A percentile compares a stretch with the other conserved stretches of the same genome.
Conservation (phyloP, 2,329 filamentous ascomycete genomes). For the Penicillium hesseltinei region DNA sequence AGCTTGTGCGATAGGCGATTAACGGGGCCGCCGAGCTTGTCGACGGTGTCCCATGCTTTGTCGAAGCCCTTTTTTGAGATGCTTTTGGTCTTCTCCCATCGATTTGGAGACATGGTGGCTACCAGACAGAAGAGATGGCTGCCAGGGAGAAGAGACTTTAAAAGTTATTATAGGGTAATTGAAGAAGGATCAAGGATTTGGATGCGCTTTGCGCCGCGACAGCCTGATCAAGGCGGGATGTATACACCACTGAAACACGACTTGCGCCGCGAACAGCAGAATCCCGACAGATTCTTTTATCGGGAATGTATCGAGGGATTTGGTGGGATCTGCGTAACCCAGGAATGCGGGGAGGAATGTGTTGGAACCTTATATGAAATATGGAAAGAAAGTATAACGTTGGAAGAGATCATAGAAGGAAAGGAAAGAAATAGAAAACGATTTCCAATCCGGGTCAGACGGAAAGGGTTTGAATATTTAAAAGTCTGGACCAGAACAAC, state of each 20-base stretch:
- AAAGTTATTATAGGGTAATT: neutral
- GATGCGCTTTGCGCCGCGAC: neutral
- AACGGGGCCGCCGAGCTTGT: conserved; percentile 71
- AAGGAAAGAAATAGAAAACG: neutral
- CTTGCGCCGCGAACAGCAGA: conserved; percentile 20
- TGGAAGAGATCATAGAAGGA: no score
- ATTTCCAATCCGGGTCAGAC: neutral
- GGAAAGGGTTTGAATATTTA: neutral
- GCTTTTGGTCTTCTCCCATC: conserved; percentile 55
- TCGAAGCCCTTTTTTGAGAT: conserved; percentile 66
- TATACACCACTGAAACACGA: conserved; percentile 15
- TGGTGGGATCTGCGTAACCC: conserved; percentile 13
- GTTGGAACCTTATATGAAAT: neutral
- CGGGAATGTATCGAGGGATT: conserved; percentile 20
- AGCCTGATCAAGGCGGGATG: conserved; percentile 1
- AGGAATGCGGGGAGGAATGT: conserved; percentile 20
- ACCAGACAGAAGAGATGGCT: neutral
- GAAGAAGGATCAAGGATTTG: neutral
- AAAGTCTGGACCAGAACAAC: neutral
- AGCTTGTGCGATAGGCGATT: conserved; percentile 80
- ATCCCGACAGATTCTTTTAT: conserved; percentile 11
- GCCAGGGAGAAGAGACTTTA: neutral
- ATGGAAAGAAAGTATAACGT: no score
- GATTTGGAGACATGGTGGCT: conserved; percentile 49
- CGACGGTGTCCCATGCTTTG: conserved; percentile 65